phyloP scores from a whole-genome alignment of 352 stramenopile species.

The Globisporangium recalcitrans region DNA sequence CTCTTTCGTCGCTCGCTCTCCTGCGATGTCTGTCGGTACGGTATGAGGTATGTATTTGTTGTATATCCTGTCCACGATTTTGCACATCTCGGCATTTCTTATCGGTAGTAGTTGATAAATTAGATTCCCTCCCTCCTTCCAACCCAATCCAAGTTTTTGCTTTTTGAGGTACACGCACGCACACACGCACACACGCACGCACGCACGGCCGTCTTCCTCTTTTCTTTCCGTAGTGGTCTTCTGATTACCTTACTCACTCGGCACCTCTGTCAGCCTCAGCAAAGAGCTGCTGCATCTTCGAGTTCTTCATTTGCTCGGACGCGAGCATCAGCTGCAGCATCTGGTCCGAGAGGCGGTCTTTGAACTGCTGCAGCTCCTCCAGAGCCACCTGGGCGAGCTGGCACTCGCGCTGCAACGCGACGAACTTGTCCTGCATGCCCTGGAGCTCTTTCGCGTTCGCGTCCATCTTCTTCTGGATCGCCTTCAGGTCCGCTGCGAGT shows the following conservation, averaged over 20 bases:
- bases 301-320: constrained; percentile 65
- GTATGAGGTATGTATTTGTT: neutral
- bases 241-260: too few relatives aligned
- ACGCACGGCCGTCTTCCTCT: too few relatives aligned
- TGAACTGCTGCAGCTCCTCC: constrained; percentile 70
- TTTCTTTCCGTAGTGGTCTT: too few relatives aligned
- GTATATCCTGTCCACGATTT: constrained; percentile 4
- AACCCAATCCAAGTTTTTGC: constrained; percentile 20
- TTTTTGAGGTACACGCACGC: constrained; percentile 16
- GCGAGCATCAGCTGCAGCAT: constrained; percentile 68
- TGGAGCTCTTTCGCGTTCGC: constrained; percentile 39
- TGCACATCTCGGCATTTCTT: constrained; percentile 9
- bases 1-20: neutral
- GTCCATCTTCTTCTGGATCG: constrained; percentile 42
- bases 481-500: constrained; percentile 39
- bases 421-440: constrained; percentile 29
- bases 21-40: constrained; percentile 1
- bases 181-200: too few relatives aligned
- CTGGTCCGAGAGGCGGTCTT: constrained; percentile 68
- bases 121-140: constrained; percentile 21
- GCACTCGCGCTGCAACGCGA: constrained; percentile 31
- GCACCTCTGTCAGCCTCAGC: constrained; percentile 37
- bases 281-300: constrained; percentile 73
- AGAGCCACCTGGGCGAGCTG: constrained; percentile 64
- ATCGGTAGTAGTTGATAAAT: constrained; percentile 30